Conservation (phyloP, 768 basidiomycete genomes). For the Gloeopeniophorella convolvens region DNA sequence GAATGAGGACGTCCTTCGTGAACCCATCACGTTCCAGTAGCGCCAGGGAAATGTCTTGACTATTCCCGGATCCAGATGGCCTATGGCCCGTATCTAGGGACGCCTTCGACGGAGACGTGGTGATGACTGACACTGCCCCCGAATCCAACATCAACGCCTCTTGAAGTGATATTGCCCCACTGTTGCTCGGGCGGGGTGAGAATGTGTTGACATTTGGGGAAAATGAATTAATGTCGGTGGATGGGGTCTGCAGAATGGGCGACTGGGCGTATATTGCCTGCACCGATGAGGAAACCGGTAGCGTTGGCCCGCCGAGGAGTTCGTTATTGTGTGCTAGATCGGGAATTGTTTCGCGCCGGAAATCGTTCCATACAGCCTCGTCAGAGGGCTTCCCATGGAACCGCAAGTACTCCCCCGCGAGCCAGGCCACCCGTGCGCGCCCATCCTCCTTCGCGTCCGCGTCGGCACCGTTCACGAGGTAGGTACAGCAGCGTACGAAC, state of each 20-base stretch:
- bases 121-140: background rate
- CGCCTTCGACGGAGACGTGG: constrained; percentile 3
- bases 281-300: constrained; percentile 44
- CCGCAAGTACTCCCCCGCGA: constrained; percentile 58
- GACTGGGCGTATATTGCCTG: constrained; percentile 49
- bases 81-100: constrained; percentile 22
- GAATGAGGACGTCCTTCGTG: constrained; percentile 56
- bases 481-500: constrained; percentile 57
- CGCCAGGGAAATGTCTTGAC: constrained; percentile 36
- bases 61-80: constrained; percentile 14
- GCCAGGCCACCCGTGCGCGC: constrained; percentile 50
- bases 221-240: constrained; percentile 21
- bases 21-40: constrained; percentile 60
- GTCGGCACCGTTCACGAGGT: constrained; percentile 52
- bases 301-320: constrained; percentile 21
- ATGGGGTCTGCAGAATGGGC: constrained; percentile 30
- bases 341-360: constrained; percentile 47
- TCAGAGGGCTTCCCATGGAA: constrained; percentile 52
- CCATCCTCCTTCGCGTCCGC: constrained; percentile 33
- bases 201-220: constrained; percentile 30
- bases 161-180: constrained; percentile 6
- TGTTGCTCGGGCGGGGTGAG: constrained; percentile 20
- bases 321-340: constrained; percentile 23
- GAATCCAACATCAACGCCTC: constrained; percentile 7
- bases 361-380: constrained; percentile 48